phyloP scores from a whole-genome alignment of 129 eudicot species.

The Heracleum sosnowskyi region DNA sequence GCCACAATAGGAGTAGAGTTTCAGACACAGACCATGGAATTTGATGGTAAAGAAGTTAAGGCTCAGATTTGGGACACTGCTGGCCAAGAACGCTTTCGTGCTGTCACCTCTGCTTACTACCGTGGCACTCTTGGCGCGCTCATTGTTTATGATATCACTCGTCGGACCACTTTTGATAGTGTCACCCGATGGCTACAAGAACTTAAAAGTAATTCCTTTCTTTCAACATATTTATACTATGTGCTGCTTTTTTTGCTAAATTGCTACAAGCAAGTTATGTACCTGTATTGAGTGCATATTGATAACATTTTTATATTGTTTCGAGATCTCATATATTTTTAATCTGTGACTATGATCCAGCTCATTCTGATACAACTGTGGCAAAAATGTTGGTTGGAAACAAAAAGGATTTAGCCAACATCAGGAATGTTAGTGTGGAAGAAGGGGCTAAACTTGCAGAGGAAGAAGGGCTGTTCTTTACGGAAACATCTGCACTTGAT shows the following conservation, averaged over 20 bases:
- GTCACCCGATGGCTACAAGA: constrained; percentile 69
- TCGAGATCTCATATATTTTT: neutral
- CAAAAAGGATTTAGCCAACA: constrained; percentile 56
- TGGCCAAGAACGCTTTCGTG: constrained; percentile 81
- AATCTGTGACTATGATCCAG: constrained; percentile 27
- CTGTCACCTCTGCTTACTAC: constrained; percentile 79
- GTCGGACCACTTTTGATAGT: constrained; percentile 64
- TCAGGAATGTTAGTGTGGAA: constrained; percentile 60
- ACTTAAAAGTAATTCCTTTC: constrained; percentile 47
- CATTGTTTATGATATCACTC: constrained; percentile 61
- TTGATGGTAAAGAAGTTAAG: constrained; percentile 76
- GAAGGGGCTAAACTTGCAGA: constrained; percentile 82
- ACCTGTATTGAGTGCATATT: neutral
- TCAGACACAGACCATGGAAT: constrained; percentile 68
- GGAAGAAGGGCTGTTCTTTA: constrained; percentile 65
- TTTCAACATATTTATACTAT: neutral
- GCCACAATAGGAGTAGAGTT: constrained; percentile 86
- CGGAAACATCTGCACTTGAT: constrained; percentile 85
- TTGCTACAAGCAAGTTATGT: neutral
- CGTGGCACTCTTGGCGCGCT: constrained; percentile 85
- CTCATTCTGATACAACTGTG: constrained; percentile 80
- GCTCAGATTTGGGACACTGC: constrained; percentile 99
- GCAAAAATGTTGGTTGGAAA: constrained; percentile 75
- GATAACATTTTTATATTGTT: neutral
- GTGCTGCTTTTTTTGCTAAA: neutral